phyloP scores from a whole-genome alignment of 2,329 filamentous ascomycete species.

The Aplosporella prunicola region DNA sequence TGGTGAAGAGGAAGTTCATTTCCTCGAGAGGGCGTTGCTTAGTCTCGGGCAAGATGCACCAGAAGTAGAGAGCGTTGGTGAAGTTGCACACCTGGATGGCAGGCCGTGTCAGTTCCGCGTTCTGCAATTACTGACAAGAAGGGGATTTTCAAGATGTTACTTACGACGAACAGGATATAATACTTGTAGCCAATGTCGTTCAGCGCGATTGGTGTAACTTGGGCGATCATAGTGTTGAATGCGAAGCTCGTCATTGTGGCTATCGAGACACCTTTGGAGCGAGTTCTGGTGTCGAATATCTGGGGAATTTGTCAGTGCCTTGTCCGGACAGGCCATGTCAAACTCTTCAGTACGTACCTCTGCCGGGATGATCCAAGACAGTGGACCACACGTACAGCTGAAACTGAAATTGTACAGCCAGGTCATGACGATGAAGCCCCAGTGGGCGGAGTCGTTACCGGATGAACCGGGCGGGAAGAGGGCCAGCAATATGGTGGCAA shows the following conservation, averaged over 20 bases:
- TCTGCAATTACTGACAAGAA: background rate
- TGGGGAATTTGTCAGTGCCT: slow-evolving; percentile 44
- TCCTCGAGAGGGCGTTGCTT: slow-evolving; percentile 55
- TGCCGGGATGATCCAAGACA: slow-evolving; percentile 45
- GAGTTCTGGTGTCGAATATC: slow-evolving; percentile 68
- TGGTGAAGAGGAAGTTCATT: slow-evolving; percentile 58
- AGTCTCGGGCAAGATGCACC: slow-evolving; percentile 57
- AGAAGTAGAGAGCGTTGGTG: slow-evolving; percentile 60
- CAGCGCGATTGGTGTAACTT: slow-evolving; percentile 56
- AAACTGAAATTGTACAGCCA: slow-evolving; percentile 78
- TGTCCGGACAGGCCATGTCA: too few species aligned
- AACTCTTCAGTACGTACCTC: too few species aligned
- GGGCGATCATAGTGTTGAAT: slow-evolving; percentile 68
- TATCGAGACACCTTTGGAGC: slow-evolving; percentile 64
- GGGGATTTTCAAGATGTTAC: slow-evolving; percentile 12
- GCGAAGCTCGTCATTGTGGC: slow-evolving; percentile 65
- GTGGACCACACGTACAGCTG: slow-evolving; percentile 58
- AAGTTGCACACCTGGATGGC: slow-evolving; percentile 50
- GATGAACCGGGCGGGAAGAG: slow-evolving; percentile 51
- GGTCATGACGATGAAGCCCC: slow-evolving; percentile 68
- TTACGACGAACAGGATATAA: slow-evolving; percentile 51
- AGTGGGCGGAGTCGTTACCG: slow-evolving; percentile 48
- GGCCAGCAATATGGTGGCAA: slow-evolving; percentile 49
- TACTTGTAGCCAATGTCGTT: slow-evolving; percentile 44
- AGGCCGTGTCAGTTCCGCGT: background rate